Percentiles rank a stretch among this genome's conserved stretches.
phyloP scores from a whole-genome alignment of 306 rosid genomes.

The Cucurbita argyrosperma region DNA sequence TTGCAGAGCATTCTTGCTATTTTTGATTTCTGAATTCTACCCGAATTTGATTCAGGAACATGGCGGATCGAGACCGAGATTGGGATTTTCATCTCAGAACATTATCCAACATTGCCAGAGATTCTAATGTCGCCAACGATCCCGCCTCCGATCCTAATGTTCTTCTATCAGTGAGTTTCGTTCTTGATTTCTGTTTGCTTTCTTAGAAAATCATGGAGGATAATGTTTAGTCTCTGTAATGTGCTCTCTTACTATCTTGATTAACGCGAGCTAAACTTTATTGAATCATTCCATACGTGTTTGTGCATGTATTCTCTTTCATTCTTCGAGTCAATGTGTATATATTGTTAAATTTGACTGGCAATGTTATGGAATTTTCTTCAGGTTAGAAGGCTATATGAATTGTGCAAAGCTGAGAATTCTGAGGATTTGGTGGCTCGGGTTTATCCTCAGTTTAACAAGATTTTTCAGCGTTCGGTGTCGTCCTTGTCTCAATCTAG shows the following conservation, averaged over 20 bases:
- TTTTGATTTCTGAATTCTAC: not conserved
- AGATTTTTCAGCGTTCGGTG: slow-evolving; percentile 73
- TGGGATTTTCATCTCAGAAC: slow-evolving; percentile 80
- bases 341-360: not conserved
- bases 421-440: slow-evolving; percentile 75
- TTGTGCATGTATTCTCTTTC: not conserved
- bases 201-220: not conserved
- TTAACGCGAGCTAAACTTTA: not conserved
- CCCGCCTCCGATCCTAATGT: slow-evolving; percentile 77
- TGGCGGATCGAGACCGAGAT: slow-evolving; percentile 34
- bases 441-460: slow-evolving; percentile 71
- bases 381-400: slow-evolving; percentile 68
- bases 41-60: slow-evolving; percentile 3
- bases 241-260: not conserved
- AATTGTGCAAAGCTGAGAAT: slow-evolving; percentile 55
- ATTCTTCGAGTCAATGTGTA: not conserved
- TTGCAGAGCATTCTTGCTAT: not conserved
- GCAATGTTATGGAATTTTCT: not conserved
- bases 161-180: slow-evolving; percentile 49
- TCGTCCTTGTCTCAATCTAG: slow-evolving; percentile 66
- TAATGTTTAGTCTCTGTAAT: not conserved
- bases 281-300: not conserved
- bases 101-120: slow-evolving; percentile 53
- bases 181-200: not conserved
- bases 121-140: slow-evolving; percentile 62